Percentiles rank a stretch among this genome's conserved stretches.
These are phyloP conservation scores for Aspergillus cavernicola DNA, from an alignment of 495 filamentous ascomycete species.

Conservation along the genomic window DNA sequence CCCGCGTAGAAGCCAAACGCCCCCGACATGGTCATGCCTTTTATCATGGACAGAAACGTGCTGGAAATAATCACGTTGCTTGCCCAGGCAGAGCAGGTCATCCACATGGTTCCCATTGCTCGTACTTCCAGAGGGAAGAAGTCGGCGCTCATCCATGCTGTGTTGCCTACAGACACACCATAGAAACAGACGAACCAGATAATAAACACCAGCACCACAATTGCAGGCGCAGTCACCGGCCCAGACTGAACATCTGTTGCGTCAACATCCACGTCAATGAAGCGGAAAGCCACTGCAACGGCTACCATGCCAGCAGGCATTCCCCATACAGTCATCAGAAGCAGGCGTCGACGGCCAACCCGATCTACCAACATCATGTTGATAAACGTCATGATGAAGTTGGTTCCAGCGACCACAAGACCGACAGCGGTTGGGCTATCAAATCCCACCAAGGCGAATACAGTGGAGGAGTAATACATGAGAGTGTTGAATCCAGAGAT, in stretches of 20 bases:
- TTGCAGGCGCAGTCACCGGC: conserved; percentile 32
- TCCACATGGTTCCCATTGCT: conserved; percentile 50
- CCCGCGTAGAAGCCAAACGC: conserved; percentile 52
- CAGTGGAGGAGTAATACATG: conserved; percentile 51
- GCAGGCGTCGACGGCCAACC: conserved; percentile 46
- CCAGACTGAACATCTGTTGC: conserved; percentile 21
- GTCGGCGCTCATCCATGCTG: conserved; percentile 49
- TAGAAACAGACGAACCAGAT: conserved; percentile 48
- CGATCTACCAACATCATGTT: conserved; percentile 49
- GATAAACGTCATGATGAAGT: conserved; percentile 50
- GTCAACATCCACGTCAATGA: conserved; percentile 43
- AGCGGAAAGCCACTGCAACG: conserved; percentile 48
- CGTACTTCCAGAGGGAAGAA: conserved; percentile 52
- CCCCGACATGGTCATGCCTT: conserved; percentile 44
- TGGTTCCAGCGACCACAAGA: conserved; percentile 48
- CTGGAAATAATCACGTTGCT: conserved; percentile 51
- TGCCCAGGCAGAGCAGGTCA: conserved; percentile 49
- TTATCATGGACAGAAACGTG: conserved; percentile 50
- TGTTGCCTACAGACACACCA: conserved; percentile 44
- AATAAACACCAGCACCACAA: conserved; percentile 45
- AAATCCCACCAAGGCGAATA: conserved; percentile 53
- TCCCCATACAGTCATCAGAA: conserved; percentile 48
- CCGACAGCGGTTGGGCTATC: conserved; percentile 39
- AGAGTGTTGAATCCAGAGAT: conserved; percentile 48
- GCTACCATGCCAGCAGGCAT: conserved; percentile 25